Evolutionary conservation across 495 filamentous ascomycete genomes (phyloP).

Genomic region (Annulohypoxylon maeteangense): DNA sequence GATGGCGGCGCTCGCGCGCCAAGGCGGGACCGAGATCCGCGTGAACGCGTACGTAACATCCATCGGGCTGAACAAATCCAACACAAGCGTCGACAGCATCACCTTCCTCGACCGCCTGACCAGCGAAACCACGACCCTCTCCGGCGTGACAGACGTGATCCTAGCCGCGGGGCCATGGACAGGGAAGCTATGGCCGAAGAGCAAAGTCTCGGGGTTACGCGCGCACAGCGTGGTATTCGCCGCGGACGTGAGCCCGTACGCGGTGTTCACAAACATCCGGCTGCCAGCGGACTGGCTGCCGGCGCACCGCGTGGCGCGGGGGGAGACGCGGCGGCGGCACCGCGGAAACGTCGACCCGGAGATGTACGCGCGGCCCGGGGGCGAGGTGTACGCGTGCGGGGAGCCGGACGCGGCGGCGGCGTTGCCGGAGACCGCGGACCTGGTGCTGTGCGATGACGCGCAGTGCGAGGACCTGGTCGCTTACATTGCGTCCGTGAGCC

Average conservation of each 20-base stretch:
- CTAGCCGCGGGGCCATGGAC: conserved; percentile 95
- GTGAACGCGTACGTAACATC: conserved; percentile 67
- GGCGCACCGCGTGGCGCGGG: conserved; percentile 52
- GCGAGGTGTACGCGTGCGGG: conserved; percentile 92
- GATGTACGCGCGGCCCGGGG: conserved; percentile 89
- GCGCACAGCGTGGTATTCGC: conserved; percentile 92
- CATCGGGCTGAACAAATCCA: conserved; percentile 62
- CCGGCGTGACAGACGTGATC: conserved; percentile 82
- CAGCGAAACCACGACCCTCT: conserved; percentile 61
- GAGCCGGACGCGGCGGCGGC: conserved; percentile 82
- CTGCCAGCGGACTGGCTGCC: conserved; percentile 70
- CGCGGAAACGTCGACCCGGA: conserved; percentile 79
- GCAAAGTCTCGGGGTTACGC: conserved; percentile 81
- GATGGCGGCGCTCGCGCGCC: conserved; percentile 81
- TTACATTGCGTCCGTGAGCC: conserved; percentile 80
- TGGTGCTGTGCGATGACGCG: conserved; percentile 77
- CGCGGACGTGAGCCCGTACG: conserved; percentile 83
- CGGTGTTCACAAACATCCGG: conserved; percentile 89
- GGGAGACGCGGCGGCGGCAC: conserved; percentile 65
- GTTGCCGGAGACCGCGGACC: conserved; percentile 81
- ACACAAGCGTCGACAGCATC: conserved; percentile 69
- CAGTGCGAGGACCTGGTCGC: conserved; percentile 91
- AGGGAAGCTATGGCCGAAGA: conserved; percentile 71
- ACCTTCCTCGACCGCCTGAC: conserved; percentile 77
- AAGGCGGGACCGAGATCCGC: conserved; percentile 77